Conservation (phyloP, 1,284 basidiomycete species). For the Porodaedalea pini region DNA sequence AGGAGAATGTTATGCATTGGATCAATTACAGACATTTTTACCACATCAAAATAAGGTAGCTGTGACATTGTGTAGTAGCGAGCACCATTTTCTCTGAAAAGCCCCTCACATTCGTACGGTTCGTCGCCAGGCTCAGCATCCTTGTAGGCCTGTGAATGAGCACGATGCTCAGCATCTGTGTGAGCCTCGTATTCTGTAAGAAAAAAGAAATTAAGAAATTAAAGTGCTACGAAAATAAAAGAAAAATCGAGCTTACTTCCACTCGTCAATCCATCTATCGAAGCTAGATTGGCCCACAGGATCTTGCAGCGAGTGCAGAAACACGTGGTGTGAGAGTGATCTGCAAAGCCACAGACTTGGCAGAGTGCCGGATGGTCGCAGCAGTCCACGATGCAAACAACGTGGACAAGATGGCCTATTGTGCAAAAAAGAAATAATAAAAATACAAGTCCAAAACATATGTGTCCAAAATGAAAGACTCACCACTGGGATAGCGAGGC, state of each 20-base stretch:
- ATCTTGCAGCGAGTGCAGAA: slow-evolving; percentile 14
- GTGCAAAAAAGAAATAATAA: background rate
- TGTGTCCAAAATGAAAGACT: background rate
- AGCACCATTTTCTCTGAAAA: slow-evolving; percentile 13
- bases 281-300: background rate
- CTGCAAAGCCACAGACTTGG: slow-evolving; percentile 12
- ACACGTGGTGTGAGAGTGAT: background rate
- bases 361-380: slow-evolving; percentile 20
- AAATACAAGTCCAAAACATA: background rate
- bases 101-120: background rate
- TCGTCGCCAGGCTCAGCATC: no score
- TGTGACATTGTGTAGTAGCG: slow-evolving; percentile 11
- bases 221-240: no score
- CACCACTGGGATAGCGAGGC: slow-evolving; percentile 1
- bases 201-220: no score
- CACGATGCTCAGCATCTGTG: no score
- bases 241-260: no score
- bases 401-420: background rate
- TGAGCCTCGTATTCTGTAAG: no score
- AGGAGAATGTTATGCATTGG: slow-evolving; percentile 24
- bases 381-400: slow-evolving; percentile 8
- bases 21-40: slow-evolving; percentile 18
- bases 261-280: no score
- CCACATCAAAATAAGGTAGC: slow-evolving; percentile 21
- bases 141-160: no score